phyloP scores from a whole-genome alignment of 768 basidiomycete genomes.

The Boletus subparvulus region DNA sequence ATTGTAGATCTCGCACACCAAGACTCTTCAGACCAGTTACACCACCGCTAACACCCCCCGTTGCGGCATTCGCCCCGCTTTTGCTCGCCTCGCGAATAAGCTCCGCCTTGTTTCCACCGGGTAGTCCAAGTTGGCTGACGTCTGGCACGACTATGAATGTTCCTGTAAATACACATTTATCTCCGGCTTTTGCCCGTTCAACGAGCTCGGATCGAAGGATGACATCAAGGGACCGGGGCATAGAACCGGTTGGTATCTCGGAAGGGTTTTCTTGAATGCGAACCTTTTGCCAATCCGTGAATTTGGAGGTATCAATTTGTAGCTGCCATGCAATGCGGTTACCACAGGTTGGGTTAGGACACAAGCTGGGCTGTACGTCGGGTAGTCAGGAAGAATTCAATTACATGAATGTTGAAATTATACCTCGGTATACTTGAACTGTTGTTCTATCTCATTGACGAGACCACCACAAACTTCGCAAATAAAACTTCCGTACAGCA shows the following conservation, averaged over 20 bases:
- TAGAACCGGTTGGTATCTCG: constrained; percentile 97
- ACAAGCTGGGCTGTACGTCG: constrained; percentile 72
- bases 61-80: constrained; percentile 55
- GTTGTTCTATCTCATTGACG: constrained; percentile 94
- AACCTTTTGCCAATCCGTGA: constrained; percentile 99
- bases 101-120: constrained; percentile 90
- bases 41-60: constrained; percentile 70
- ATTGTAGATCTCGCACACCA: constrained; percentile 93
- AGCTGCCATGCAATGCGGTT: constrained; percentile 91
- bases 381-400: constrained; percentile 8
- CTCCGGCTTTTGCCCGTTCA: constrained; percentile 98
- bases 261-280: constrained; percentile 98
- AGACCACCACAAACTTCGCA: constrained; percentile 87
- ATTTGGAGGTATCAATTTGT: constrained; percentile 93
- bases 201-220: constrained; percentile 94
- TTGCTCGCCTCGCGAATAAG: constrained; percentile 83
- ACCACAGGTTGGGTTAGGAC: constrained; percentile 92
- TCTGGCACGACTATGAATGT: constrained; percentile 99
- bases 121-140: constrained; percentile 92
- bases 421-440: constrained; percentile 99
- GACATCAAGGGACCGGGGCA: constrained; percentile 97
- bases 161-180: constrained; percentile 97
- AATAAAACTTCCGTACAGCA: constrained; percentile 89
- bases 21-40: constrained; percentile 93
- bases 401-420: background rate